A percentile compares a stretch with the other conserved stretches of the same genome.
Conservation (phyloP, 2,329 filamentous ascomycete species). For the Ceratocystis harringtonii region DNA sequence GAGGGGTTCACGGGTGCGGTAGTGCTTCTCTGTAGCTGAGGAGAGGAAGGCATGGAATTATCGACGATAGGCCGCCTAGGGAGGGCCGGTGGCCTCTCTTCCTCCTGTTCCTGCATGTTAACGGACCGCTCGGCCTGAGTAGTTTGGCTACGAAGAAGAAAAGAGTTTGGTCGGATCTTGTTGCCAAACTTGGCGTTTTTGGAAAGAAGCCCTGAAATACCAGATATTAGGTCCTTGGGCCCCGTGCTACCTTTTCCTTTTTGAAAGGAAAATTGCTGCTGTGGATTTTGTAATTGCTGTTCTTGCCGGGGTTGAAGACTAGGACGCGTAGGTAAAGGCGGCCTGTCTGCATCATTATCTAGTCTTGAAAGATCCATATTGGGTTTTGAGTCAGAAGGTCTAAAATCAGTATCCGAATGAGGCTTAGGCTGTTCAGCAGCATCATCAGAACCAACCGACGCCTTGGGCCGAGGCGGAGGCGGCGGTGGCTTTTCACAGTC, state of each 20-base stretch:
- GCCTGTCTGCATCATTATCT: neutral
- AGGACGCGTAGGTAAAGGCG: neutral
- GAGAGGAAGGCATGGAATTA: neutral
- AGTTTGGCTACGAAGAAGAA: constrained; percentile 7
- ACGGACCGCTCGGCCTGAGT: constrained; percentile 1
- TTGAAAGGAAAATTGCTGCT: neutral
- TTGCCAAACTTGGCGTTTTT: neutral
- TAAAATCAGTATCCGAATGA: constrained; percentile 8
- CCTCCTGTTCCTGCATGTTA: neutral
- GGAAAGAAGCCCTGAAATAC: neutral
- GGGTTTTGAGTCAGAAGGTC: neutral
- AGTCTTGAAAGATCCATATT: neutral
- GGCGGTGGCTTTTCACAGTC: constrained; percentile 3
- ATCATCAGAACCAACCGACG: neutral
- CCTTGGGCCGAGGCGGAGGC: constrained; percentile 9
- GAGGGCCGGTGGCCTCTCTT: constrained; percentile 5
- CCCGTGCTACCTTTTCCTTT: neutral
- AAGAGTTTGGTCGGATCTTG: neutral
- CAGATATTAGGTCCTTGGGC: neutral
- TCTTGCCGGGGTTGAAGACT: neutral
- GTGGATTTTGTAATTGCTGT: neutral
- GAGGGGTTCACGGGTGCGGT: constrained; percentile 8
- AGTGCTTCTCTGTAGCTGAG: constrained; percentile 12
- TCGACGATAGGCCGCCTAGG: constrained; percentile 14
- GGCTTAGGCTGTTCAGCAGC: neutral